Evolutionary conservation across 2,329 filamentous ascomycete species (phyloP).

Genomic region (Amphichorda felina): DNA sequence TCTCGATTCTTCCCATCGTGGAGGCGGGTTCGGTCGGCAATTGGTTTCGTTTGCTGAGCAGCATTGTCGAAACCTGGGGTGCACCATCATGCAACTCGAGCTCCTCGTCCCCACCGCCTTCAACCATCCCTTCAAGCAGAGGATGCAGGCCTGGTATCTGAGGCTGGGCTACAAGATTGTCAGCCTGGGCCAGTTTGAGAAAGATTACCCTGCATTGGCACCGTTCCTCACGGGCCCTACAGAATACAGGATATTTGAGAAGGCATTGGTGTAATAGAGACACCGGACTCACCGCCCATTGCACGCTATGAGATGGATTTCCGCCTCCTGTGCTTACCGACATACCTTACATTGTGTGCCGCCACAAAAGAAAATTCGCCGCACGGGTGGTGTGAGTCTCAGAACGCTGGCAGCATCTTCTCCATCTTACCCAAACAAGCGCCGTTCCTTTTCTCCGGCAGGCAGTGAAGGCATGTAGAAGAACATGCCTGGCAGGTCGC

Average conservation of each 20-base stretch:
- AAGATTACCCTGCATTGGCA: slow-evolving; percentile 15
- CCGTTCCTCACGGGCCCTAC: slow-evolving; percentile 12
- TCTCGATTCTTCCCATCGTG: slow-evolving; percentile 10
- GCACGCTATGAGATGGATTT: too few relatives aligned
- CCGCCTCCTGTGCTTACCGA: too few relatives aligned
- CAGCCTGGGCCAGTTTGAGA: slow-evolving; percentile 12
- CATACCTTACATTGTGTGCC: too few relatives aligned
- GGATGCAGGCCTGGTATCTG: slow-evolving; percentile 14
- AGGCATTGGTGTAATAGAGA: slow-evolving; percentile 5
- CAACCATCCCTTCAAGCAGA: slow-evolving; percentile 12
- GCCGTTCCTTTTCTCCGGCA: too few relatives aligned
- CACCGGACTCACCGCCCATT: too few relatives aligned
- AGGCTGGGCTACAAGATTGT: slow-evolving; percentile 15
- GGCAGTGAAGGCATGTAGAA: too few relatives aligned
- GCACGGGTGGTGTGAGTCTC: too few relatives aligned
- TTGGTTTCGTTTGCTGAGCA: slow-evolving; percentile 15
- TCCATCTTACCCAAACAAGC: too few relatives aligned
- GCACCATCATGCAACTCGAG: slow-evolving; percentile 15
- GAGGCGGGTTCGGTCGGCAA: slow-evolving; percentile 11
- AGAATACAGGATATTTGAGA: slow-evolving; percentile 16
- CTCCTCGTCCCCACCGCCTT: slow-evolving; percentile 14
- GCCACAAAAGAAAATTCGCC: too few relatives aligned
- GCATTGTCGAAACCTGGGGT: slow-evolving; percentile 12
- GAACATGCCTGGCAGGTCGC: too few relatives aligned
- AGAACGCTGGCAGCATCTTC: too few relatives aligned